These are phyloP conservation scores for Ziziphus jujuba DNA, from an alignment of 306 rosid genomes.

Conservation along the genomic window DNA sequence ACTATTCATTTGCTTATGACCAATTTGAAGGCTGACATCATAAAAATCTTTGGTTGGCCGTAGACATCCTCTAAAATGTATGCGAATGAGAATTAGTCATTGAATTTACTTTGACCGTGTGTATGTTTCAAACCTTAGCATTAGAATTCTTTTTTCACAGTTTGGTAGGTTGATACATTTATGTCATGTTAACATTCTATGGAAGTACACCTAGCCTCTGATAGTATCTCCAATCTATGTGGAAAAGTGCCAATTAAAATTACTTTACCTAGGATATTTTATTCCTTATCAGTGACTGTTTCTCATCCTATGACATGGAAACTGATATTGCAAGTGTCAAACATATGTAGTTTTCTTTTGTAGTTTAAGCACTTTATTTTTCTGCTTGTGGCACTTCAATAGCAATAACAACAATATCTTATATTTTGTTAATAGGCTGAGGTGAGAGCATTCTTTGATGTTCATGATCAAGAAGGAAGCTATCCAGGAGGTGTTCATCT, in stretches of 20 bases:
- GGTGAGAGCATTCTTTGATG: constrained; percentile 41
- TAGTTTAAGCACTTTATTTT: not conserved
- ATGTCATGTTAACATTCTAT: too few relatives aligned
- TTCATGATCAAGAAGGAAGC: constrained; percentile 51
- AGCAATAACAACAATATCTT: not conserved
- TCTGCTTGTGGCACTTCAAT: not conserved
- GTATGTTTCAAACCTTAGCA: too few relatives aligned
- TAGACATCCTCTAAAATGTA: not conserved
- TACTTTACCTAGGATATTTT: too few relatives aligned
- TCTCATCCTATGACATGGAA: too few relatives aligned
- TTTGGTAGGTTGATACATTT: too few relatives aligned
- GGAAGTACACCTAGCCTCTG: too few relatives aligned
- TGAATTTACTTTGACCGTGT: not conserved
- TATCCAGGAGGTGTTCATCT: constrained; percentile 41
- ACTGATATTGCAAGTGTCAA: too few relatives aligned
- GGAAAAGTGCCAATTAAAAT: too few relatives aligned
- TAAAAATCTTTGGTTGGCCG: not conserved
- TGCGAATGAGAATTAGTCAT: not conserved
- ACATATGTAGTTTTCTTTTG: not conserved
- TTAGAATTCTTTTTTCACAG: too few relatives aligned
- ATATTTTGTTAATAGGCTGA: constrained; percentile 27
- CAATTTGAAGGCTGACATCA: not conserved
- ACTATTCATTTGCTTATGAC: not conserved
- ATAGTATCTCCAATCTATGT: too few relatives aligned
- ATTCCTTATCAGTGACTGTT: too few relatives aligned